Base-by-base conservation (phyloP, 441 rosid species). In the Melastoma candidum region DNA sequence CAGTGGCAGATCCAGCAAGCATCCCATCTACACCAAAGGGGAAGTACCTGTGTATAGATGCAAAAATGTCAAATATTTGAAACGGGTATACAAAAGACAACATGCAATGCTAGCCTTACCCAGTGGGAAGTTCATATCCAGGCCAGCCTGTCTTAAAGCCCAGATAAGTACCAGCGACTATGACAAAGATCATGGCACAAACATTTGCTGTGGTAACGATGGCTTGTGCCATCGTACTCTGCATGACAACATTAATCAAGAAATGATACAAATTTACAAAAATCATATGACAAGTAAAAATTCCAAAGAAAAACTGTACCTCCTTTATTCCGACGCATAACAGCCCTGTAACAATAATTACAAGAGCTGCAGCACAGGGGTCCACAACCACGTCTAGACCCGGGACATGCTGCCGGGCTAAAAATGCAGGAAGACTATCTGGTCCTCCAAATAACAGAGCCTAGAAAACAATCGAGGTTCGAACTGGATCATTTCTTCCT, bases 1-100 rank as follows among this genome's bases (percentile, higher is more conserved):
- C 96, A 0, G 95, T 88, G 46, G 96, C 98, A 73, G 98, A 74
- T 39, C 97, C 98, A 32, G 98, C 93, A 71, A 93, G 90, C 92
- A 88, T 82, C 48, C 97, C 98, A 66, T 93, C 87, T 44, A 82
- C 85, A 48, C 98, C 98, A 60, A 81, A 88, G 46, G 98, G 83
- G 48, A 93, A 88, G 59, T 78, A 84, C 67, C 97, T 92, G 53
- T 17, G 11, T 41, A 48, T 55, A 49, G 54, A 58, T 10, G 27
- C 22, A 29, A 47, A 50, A 48, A 29, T 52, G 17, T 8, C 26
- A 29, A 32, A 47, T 57, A 46, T 49, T 65, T 44, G 59, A 14
- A 32, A 56, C 51, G 55, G 53, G 50, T 27, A 7, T 1, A 49
- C 36, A n/a, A 44, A 43, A 51, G 49, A 47, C 22, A 17, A 44